Percentiles rank a stretch among this genome's conserved stretches.
phyloP scores from a whole-genome alignment of 495 filamentous ascomycete genomes.

The Aspergillus taichungensis region DNA sequence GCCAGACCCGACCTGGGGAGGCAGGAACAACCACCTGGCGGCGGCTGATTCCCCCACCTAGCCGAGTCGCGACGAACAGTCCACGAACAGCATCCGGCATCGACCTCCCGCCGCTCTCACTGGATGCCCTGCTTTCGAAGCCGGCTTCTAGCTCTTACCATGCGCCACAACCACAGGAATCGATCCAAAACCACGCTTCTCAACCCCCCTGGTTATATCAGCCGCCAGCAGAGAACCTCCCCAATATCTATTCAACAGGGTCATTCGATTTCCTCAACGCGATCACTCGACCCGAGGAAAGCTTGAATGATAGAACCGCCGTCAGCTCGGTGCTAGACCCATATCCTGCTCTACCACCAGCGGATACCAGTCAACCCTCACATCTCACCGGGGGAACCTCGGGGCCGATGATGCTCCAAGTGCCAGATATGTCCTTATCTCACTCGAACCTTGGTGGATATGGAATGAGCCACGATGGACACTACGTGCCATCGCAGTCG shows the following conservation, averaged over 20 bases:
- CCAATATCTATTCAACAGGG: constrained; percentile 24
- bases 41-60: constrained; percentile 35
- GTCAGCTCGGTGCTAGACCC: constrained; percentile 35
- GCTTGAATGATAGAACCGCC: constrained; percentile 31
- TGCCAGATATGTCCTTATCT: constrained; percentile 33
- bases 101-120: constrained; percentile 33
- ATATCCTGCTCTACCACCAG: constrained; percentile 25
- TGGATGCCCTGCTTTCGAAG: constrained; percentile 31
- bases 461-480: constrained; percentile 24
- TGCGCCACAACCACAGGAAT: constrained; percentile 23
- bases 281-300: constrained; percentile 32
- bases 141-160: constrained; percentile 29
- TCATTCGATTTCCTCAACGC: constrained; percentile 29
- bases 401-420: constrained; percentile 29
- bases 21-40: constrained; percentile 47
- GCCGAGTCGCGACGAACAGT: constrained; percentile 31
- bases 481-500: constrained; percentile 30
- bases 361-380: constrained; percentile 25
- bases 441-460: constrained; percentile 27
- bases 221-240: constrained; percentile 28
- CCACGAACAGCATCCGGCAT: constrained; percentile 25
- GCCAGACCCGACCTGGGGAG: constrained; percentile 32
- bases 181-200: constrained; percentile 19
- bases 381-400: constrained; percentile 23
- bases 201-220: constrained; percentile 35